Conservation (phyloP, 2,329 filamentous ascomycete species). For the Hysterium pulicare region DNA sequence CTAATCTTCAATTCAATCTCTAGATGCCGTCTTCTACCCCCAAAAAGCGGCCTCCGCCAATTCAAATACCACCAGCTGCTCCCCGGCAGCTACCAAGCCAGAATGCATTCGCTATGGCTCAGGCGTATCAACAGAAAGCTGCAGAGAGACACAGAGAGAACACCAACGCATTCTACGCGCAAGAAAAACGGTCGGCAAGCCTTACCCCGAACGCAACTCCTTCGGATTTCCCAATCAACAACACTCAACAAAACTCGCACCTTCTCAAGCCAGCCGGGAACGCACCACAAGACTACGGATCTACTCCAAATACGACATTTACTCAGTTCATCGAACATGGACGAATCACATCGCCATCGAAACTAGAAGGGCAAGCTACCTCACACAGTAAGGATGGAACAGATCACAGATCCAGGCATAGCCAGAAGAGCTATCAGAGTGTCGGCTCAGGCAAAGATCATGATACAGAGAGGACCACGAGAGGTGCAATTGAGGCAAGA, state of each 20-base stretch:
- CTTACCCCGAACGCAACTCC: not conserved
- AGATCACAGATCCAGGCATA: conserved; percentile 18
- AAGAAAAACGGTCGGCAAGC: conserved; percentile 13
- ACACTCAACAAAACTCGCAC: conserved; percentile 3
- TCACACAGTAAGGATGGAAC: conserved; percentile 6
- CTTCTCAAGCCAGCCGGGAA: conserved; percentile 16
- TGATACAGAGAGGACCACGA: conserved; percentile 33
- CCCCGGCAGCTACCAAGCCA: conserved; percentile 10
- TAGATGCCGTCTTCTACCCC: too few species aligned
- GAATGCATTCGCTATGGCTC: conserved; percentile 16
- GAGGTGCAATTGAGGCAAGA: conserved; percentile 40
- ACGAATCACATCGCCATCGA: conserved; percentile 17
- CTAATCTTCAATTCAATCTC: too few species aligned
- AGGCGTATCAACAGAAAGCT: conserved; percentile 6
- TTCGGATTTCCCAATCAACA: conserved; percentile 4
- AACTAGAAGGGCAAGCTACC: conserved; percentile 17
- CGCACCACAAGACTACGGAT: conserved; percentile 3
- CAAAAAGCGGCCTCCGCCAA: conserved; percentile 27
- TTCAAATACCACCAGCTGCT: conserved; percentile 17
- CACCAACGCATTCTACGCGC: conserved; percentile 33
- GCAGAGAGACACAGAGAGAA: conserved; percentile 8
- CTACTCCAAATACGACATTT: conserved; percentile 18
- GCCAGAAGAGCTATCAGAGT: conserved; percentile 17
- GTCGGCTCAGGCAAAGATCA: conserved; percentile 11
- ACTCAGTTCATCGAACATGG: conserved; percentile 24